Base-by-base conservation (phyloP, 352 stramenopile genomes). In the Globisporangium irregulare region DNA sequence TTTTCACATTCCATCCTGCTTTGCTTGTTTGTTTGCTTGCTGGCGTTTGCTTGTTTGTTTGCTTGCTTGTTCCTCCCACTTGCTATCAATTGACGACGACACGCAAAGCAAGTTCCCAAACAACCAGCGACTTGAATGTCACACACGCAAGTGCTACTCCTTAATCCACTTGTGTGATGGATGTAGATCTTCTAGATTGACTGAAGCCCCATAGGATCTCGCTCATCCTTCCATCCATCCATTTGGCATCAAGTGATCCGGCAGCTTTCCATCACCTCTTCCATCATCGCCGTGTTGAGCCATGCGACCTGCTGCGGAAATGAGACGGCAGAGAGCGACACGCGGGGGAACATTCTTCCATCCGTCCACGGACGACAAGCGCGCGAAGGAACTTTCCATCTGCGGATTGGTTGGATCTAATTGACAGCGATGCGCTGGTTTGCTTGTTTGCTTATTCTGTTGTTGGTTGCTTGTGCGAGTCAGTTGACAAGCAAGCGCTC, bases 11-110 rank as follows among this genome's bases (percentile, higher is more conserved):
- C 41, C 41, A 50, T 50, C 18, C 20, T 20, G 38, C 41, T n/a
- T 6, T 48, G 18, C 41, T 50, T 50, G 41, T 8, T 20, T 22
- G 41, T 50, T n/a, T 48, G 41, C 15, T n/a, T 20, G 12, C 41
- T 48, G 14, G 14, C 41, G 18, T 1, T 50, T 50, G 41, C 14
- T 48, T n/a, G 12, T 18, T 20, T 46, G 38, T 4, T 48, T 48
- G 41, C 15, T 48, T 43, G 36, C 38, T 46, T 60, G 38, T 46
- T 46, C 38, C 5, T 60, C 7, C 56, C 29, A 61, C 25, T 38
- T 59, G 53, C 25, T 32, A 51, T 59, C 18, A 15, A 59, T 59
- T 59, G 25, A 36, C 25, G 29, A 59, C 53, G 20, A 59, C 53
- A 43, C 27, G 14, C 22, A 25, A n/a, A n/a, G 55, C 18, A 51